Evolutionary conservation across 495 filamentous ascomycete species (phyloP).

Genomic region (Filosporella fistucella): DNA sequence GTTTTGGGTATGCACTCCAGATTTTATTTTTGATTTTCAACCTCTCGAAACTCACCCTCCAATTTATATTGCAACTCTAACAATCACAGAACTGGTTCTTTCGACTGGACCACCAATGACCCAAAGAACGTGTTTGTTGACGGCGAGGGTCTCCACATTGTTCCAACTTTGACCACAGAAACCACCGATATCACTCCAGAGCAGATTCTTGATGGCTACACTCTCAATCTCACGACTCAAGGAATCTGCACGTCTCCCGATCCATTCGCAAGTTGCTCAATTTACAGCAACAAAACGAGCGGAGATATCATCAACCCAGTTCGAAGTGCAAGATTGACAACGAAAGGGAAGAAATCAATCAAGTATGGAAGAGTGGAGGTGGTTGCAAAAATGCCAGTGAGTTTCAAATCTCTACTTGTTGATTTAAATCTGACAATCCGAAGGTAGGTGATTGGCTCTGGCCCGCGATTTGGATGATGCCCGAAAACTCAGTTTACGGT

Average conservation of each 20-base stretch:
- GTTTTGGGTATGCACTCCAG: conserved; percentile 24
- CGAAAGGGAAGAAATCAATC: conserved; percentile 34
- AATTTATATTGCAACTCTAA: no score
- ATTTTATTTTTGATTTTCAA: not conserved
- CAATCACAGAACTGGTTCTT: conserved; percentile 27
- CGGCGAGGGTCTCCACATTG: conserved; percentile 36
- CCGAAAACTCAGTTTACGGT: conserved; percentile 30
- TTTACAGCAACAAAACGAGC: conserved; percentile 28
- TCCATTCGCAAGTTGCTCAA: conserved; percentile 23
- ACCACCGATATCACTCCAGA: conserved; percentile 27
- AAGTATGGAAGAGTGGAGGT: conserved; percentile 40
- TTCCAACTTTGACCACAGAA: conserved; percentile 37
- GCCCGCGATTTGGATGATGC: conserved; percentile 43
- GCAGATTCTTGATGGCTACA: conserved; percentile 25
- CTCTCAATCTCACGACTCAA: conserved; percentile 32
- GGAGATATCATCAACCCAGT: conserved; percentile 35
- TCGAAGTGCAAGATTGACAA: conserved; percentile 33
- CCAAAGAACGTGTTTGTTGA: conserved; percentile 34
- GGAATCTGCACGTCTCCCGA: conserved; percentile 30
- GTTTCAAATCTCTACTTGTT: conserved; percentile 7
- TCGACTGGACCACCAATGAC: conserved; percentile 40
- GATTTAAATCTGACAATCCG: not conserved
- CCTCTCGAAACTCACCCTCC: no score
- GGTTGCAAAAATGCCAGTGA: conserved; percentile 34
- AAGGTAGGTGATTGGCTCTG: conserved; percentile 34